phyloP scores from a whole-genome alignment of 2,329 filamentous ascomycete genomes.

The Colletotrichum noveboracense region DNA sequence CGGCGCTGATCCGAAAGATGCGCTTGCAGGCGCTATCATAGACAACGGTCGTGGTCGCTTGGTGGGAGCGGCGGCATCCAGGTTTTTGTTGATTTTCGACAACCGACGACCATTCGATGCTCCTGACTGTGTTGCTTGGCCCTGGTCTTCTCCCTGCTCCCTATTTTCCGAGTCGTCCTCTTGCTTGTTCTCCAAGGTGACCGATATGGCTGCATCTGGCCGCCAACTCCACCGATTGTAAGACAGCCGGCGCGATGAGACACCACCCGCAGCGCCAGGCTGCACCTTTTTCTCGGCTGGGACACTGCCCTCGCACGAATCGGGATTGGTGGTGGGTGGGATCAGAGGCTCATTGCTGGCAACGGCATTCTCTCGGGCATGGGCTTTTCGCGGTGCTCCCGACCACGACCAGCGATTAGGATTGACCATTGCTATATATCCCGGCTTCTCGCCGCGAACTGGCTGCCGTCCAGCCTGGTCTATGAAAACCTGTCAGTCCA shows the following conservation, averaged over 20 bases:
- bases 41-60: constrained; percentile 1
- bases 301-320: background rate
- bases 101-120: background rate
- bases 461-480: no score
- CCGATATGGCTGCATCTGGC: background rate
- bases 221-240: constrained; percentile 19
- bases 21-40: constrained; percentile 8
- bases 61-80: background rate
- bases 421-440: constrained; percentile 11
- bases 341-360: background rate
- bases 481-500: background rate
- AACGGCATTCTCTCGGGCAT: background rate
- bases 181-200: background rate
- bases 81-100: background rate
- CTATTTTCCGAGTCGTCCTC: background rate
- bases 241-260: constrained; percentile 11
- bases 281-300: constrained; percentile 1
- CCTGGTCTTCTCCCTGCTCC: background rate
- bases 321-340: background rate
- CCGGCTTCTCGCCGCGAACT: background rate
- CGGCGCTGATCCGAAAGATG: background rate
- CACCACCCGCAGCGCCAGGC: background rate
- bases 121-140: background rate
- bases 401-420: constrained; percentile 19
- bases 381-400: background rate